phyloP scores from a whole-genome alignment of 2,329 filamentous ascomycete genomes.

The Apiospora pterosperma region DNA sequence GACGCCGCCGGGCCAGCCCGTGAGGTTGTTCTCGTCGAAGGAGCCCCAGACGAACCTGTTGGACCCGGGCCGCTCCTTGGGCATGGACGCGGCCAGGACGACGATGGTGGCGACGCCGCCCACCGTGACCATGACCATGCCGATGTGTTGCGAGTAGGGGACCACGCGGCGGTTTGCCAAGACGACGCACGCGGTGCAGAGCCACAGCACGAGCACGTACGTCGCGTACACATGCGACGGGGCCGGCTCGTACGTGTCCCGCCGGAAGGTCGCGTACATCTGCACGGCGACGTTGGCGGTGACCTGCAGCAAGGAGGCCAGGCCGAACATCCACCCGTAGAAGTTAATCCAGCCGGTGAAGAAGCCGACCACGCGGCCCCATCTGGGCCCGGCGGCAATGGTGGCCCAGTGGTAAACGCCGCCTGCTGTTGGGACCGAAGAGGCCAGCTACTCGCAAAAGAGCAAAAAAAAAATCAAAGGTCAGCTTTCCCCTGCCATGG shows the following conservation, averaged over 20 bases:
- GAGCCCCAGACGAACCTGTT: conserved; percentile 51
- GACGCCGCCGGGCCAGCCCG: conserved; percentile 55
- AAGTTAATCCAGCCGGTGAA: conserved; percentile 50
- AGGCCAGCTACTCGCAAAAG: conserved; percentile 48
- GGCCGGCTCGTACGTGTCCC: conserved; percentile 42
- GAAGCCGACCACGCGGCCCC: conserved; percentile 49
- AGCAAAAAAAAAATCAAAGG: conserved; percentile 25
- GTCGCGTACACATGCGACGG: conserved; percentile 59
- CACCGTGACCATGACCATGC: conserved; percentile 52
- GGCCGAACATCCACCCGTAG: conserved; percentile 60
- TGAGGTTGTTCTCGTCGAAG: conserved; percentile 44
- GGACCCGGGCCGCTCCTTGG: conserved; percentile 44
- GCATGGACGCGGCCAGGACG: conserved; percentile 50
- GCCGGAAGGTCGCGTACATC: conserved; percentile 59
- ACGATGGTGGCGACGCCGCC: conserved; percentile 52
- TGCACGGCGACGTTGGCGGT: conserved; percentile 57
- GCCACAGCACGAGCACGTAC: conserved; percentile 54
- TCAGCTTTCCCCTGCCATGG: too few species aligned
- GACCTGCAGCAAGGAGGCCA: conserved; percentile 56
- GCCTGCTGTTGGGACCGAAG: conserved; percentile 55
- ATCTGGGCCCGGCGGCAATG: conserved; percentile 51
- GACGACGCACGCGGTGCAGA: conserved; percentile 48
- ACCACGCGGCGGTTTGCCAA: conserved; percentile 50
- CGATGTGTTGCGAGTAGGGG: conserved; percentile 48
- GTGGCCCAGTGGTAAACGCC: conserved; percentile 62